These are phyloP conservation scores for Metschnikowia koreensis DNA, from an alignment of 805 yeast species.

Conservation along the genomic window DNA sequence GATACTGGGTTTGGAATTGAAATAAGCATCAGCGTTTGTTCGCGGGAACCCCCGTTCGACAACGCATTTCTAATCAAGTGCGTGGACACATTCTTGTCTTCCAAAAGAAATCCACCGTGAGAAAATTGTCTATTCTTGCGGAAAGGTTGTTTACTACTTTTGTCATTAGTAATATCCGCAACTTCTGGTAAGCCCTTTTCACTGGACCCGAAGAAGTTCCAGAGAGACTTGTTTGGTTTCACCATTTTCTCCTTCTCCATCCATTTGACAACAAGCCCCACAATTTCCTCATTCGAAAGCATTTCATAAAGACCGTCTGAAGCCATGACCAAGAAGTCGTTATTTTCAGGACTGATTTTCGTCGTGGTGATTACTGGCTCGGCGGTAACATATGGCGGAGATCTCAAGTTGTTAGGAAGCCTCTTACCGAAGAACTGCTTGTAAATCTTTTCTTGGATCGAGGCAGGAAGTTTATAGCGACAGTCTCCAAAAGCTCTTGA, in stretches of 20 bases:
- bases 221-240: slow-evolving; percentile 48
- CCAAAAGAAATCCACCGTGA: slow-evolving; percentile 50
- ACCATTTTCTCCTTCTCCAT: slow-evolving; percentile 70
- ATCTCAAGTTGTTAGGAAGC: slow-evolving; percentile 67
- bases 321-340: slow-evolving; percentile 87
- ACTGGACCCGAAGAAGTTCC: slow-evolving; percentile 42
- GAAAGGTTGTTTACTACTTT: slow-evolving; percentile 70
- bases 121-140: slow-evolving; percentile 46
- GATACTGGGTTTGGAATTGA: slow-evolving; percentile 91
- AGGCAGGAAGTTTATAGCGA: slow-evolving; percentile 79
- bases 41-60: slow-evolving; percentile 80
- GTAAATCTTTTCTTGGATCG: slow-evolving; percentile 70
- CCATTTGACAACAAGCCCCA: slow-evolving; percentile 91
- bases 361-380: slow-evolving; percentile 89
- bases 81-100: slow-evolving; percentile 88
- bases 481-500: slow-evolving; percentile 97
- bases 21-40: slow-evolving; percentile 82
- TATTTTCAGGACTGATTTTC: slow-evolving; percentile 62
- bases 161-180: slow-evolving; percentile 56
- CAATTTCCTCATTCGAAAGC: slow-evolving; percentile 88
- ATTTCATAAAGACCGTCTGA: slow-evolving; percentile 93
- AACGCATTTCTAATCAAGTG: slow-evolving; percentile 92
- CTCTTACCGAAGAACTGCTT: slow-evolving; percentile 78
- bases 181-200: slow-evolving; percentile 61
- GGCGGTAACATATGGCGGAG: slow-evolving; percentile 98